phyloP scores from a whole-genome alignment of 371 early-diverging fungal genomes.

The Mortierella polycephala region DNA sequence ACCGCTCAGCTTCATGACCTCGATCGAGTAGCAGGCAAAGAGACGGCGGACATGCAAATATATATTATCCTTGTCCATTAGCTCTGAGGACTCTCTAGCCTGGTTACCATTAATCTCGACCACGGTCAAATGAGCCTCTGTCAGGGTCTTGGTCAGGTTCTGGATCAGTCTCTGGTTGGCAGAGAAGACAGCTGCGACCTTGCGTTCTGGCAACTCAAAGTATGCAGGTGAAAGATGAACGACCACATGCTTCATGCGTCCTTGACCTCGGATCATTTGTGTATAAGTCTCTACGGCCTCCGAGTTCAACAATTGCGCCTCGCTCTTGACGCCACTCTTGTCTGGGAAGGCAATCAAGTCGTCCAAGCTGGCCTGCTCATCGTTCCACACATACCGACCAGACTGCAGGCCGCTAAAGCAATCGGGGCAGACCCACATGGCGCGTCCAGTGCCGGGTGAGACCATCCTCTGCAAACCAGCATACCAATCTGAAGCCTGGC shows the following conservation, averaged over 20 bases:
- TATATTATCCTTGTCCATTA: conserved; percentile 50
- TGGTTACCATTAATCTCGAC: conserved; percentile 48
- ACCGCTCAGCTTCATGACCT: conserved; percentile 34
- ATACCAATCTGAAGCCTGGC: conserved; percentile 25
- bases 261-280: conserved; percentile 27
- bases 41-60: conserved; percentile 42
- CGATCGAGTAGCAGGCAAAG: conserved; percentile 37
- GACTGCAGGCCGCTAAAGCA: conserved; percentile 29
- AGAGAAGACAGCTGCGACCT: conserved; percentile 17
- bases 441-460: conserved; percentile 29
- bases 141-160: conserved; percentile 24
- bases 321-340: conserved; percentile 35
- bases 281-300: conserved; percentile 33
- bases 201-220: conserved; percentile 42
- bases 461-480: conserved; percentile 39
- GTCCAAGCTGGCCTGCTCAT: conserved; percentile 35
- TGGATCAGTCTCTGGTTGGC: conserved; percentile 35
- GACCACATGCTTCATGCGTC: conserved; percentile 26
- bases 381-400: conserved; percentile 28
- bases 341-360: conserved; percentile 40
- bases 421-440: conserved; percentile 43
- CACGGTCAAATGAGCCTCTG: conserved; percentile 40
- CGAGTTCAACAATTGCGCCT: conserved; percentile 31
- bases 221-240: conserved; percentile 24
- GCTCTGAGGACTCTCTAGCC: conserved; percentile 31